These are phyloP conservation scores for Diaporthe sp. DNA, from an alignment of 2,329 filamentous ascomycete genomes.

Conservation along the genomic window DNA sequence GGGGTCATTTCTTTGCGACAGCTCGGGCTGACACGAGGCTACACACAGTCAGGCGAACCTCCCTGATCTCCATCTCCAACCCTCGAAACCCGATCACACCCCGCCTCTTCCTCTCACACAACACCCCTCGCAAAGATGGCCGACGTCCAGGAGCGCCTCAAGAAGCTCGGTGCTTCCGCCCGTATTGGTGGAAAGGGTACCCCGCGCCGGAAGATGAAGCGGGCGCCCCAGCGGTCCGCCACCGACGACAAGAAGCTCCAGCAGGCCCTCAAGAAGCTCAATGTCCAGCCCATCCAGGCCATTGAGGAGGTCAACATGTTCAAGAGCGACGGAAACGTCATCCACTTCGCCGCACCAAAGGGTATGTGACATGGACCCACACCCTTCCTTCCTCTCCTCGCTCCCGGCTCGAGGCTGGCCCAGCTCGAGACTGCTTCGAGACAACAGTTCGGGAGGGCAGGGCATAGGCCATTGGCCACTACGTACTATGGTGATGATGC, in stretches of 20 bases:
- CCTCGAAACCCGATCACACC: slow-evolving; percentile 36
- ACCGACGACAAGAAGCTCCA: slow-evolving; percentile 99
- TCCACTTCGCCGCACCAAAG: slow-evolving; percentile 98
- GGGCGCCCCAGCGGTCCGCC: slow-evolving; percentile 91
- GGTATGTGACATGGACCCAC: slow-evolving; percentile 66
- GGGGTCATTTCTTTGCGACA: slow-evolving; percentile 33
- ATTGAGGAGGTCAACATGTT: slow-evolving; percentile 99
- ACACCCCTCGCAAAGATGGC: slow-evolving; percentile 57
- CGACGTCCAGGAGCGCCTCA: slow-evolving; percentile 71
- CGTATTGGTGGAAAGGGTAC: slow-evolving; percentile 95
- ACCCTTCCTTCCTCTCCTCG: not conserved
- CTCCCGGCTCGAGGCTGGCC: not conserved
- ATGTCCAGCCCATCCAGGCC: slow-evolving; percentile 98
- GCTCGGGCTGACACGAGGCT: slow-evolving; percentile 40
- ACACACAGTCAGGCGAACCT: slow-evolving; percentile 39
- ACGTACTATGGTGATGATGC: not conserved
- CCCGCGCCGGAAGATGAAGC: slow-evolving; percentile 98
- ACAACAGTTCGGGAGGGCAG: not conserved
- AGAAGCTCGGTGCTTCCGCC: slow-evolving; percentile 69
- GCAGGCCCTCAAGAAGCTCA: slow-evolving; percentile 97
- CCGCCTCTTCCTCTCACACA: slow-evolving; percentile 38
- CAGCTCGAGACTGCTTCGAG: not conserved
- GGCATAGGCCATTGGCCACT: not conserved
- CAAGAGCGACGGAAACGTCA: slow-evolving; percentile 99
- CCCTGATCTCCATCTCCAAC: slow-evolving; percentile 38